A percentile compares a stretch with the other conserved stretches of the same genome.
Conservation (phyloP, 768 basidiomycete species). For the Tephrocybe rancida region DNA sequence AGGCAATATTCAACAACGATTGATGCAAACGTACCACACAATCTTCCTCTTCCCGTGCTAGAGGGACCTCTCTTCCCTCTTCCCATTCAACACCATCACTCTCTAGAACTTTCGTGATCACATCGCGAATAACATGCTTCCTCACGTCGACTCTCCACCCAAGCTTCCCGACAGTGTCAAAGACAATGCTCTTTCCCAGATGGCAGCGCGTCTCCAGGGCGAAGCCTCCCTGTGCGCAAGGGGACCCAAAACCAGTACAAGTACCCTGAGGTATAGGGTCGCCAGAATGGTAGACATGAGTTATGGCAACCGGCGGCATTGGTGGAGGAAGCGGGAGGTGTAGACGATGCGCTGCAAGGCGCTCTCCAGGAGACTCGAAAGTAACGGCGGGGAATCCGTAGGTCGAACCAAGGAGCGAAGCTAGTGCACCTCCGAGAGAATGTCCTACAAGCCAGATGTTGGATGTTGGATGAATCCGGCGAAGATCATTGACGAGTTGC, state of each 20-base stretch:
- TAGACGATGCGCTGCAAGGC: conserved; percentile 73
- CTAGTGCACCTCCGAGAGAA: conserved; percentile 88
- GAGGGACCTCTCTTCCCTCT: conserved; percentile 38
- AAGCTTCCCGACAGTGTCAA: conserved; percentile 83
- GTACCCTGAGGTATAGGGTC: conserved; percentile 91
- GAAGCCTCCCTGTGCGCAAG: conserved; percentile 84
- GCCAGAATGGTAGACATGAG: conserved; percentile 87
- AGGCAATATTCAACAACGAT: no score
- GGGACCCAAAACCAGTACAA: conserved; percentile 74
- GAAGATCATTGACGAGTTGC: conserved; percentile 88
- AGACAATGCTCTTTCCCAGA: conserved; percentile 83
- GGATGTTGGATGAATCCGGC: conserved; percentile 77
- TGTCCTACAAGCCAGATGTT: conserved; percentile 91
- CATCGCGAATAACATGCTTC: conserved; percentile 70
- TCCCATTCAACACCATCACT: conserved; percentile 55
- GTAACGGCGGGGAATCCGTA: conserved; percentile 91
- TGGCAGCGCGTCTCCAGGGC: conserved; percentile 90
- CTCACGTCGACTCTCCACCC: conserved; percentile 84
- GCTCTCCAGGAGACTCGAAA: conserved; percentile 86
- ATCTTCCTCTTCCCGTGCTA: conserved; percentile 15
- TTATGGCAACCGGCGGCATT: conserved; percentile 49
- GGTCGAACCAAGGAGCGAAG: conserved; percentile 86
- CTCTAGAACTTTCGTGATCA: conserved; percentile 66
- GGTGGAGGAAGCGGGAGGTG: conserved; percentile 80
- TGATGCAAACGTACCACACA: conserved; percentile 10